phyloP scores from a whole-genome alignment of 306 rosid species.

The Castanea crenata region DNA sequence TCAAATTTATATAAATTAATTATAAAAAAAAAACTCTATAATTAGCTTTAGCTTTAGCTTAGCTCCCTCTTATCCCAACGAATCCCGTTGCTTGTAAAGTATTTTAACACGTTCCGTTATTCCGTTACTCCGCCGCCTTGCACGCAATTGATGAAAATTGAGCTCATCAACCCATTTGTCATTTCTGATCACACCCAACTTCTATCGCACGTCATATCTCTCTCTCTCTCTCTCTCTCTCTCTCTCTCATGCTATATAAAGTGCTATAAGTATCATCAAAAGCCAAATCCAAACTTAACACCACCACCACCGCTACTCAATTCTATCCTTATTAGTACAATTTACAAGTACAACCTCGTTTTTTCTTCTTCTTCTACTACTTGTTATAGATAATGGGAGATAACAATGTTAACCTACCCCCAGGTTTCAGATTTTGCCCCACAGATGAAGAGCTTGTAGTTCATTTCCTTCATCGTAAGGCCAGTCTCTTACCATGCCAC shows the following conservation, averaged over 20 bases:
- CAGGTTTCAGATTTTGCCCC: constrained; percentile 85
- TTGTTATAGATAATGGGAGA: constrained; percentile 38
- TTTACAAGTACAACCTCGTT: not conserved
- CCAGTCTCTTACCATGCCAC: constrained; percentile 78
- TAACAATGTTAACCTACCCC: constrained; percentile 70
- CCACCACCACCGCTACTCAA: constrained; percentile 13
- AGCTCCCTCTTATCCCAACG: not conserved
- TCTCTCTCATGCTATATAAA: not conserved
- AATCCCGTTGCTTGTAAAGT: constrained; percentile 27
- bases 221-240: constrained; percentile 18
- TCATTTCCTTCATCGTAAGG: constrained; percentile 91
- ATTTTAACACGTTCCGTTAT: constrained; percentile 22
- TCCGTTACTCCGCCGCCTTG: constrained; percentile 22
- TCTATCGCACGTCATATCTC: constrained; percentile 46
- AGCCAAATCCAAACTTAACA: constrained; percentile 13
- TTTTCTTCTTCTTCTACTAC: not conserved
- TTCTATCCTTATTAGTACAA: not conserved
- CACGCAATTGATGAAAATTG: constrained; percentile 8
- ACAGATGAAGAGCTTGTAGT: constrained; percentile 93
- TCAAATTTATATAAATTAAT: not conserved
- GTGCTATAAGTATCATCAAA: constrained; percentile 49
- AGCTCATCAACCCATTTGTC: constrained; percentile 6
- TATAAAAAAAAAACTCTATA: constrained; percentile 2
- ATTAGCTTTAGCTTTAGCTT: not conserved
- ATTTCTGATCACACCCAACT: constrained; percentile 29